Evolutionary conservation across 805 yeast species (phyloP), one percentile per base, ranked within the genome.

Genomic region (Hanseniaspora occidentalis): DNA sequence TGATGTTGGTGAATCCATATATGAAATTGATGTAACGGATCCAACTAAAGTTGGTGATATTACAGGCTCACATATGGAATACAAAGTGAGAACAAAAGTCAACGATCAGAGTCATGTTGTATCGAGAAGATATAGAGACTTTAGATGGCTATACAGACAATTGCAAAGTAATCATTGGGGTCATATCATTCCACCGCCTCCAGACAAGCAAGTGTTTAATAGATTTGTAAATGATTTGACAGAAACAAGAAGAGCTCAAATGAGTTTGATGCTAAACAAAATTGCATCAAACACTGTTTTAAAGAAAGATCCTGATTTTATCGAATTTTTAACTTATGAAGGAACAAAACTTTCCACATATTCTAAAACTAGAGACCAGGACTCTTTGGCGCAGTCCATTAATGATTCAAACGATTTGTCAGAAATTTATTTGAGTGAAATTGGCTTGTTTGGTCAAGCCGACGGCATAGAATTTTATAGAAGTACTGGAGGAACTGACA

Each of bases 61-160:
- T 35, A 77, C 97, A 0, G 74, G 79, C 33, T 82, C 94, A 1
- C 95, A 92, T 57, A 83, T 89, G 2, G 94, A 83, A 6, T 92
- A 89, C 58, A 73, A 81, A 2, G 84, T 92, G 18, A 71, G 71
- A 25, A 75, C 94, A 13, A 69, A 60, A 38, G 70, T 84, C 48
- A 45, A 37, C 16, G 23, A 41, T 14, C 18, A 37, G 23, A 43
- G 52, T 40, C 43, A 54, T 33, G 13, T 67, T 9, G 96, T 88
- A 0, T 73, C 84, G 4, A 69, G 98, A 55, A 71, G 98, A 48
- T 92, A 89, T 59, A 75, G 79, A 40, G 98, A 92, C 58, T 89
- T 92, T 60, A 66, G 95, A 45, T 89, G 97, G 97, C 67, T 92
- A 10, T 89, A 86, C 58, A 84, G 84, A 48, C 95, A 88, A 50